Percentiles rank a stretch among this genome's conserved stretches.
Evolutionary conservation across 2,329 filamentous ascomycete genomes (phyloP).

Genomic region (Harringtonia lauricola): DNA sequence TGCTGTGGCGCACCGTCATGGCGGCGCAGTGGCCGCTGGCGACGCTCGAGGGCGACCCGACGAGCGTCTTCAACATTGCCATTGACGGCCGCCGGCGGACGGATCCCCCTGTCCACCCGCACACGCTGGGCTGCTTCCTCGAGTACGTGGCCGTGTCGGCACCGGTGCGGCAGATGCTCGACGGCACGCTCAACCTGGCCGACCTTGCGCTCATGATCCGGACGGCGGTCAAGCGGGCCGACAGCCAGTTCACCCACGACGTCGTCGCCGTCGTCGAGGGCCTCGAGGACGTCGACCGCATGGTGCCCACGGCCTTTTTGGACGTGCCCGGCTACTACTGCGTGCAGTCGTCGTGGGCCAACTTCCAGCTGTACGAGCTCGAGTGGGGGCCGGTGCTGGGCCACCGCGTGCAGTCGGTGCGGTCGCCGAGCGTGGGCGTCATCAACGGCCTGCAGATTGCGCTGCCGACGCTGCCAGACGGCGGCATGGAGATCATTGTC

Average conservation of each 20-base stretch:
- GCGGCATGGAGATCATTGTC: conserved; percentile 1
- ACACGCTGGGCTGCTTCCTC: conserved; percentile 1
- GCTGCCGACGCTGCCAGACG: background rate
- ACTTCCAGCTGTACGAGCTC: background rate
- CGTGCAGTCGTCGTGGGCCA: background rate
- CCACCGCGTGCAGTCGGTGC: background rate
- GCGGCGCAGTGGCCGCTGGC: background rate
- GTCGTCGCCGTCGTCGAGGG: background rate
- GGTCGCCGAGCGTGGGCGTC: background rate
- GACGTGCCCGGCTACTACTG: background rate
- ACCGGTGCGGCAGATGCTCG: background rate
- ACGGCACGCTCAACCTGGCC: background rate
- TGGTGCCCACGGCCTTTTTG: background rate
- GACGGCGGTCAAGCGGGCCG: background rate
- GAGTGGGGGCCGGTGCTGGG: background rate
- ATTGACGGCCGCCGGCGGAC: conserved; percentile 1
- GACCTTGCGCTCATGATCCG: background rate
- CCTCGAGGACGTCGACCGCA: background rate
- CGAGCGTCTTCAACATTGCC: conserved; percentile 1
- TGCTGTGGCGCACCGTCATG: conserved; percentile 2
- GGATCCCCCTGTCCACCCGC: background rate
- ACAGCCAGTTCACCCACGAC: conserved; percentile 1
- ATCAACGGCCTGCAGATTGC: background rate
- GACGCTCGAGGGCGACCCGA: background rate
- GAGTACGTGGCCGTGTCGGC: background rate